Evolutionary conservation across 352 stramenopile species (phyloP).

Genomic region (Aphanomyces astaci): DNA sequence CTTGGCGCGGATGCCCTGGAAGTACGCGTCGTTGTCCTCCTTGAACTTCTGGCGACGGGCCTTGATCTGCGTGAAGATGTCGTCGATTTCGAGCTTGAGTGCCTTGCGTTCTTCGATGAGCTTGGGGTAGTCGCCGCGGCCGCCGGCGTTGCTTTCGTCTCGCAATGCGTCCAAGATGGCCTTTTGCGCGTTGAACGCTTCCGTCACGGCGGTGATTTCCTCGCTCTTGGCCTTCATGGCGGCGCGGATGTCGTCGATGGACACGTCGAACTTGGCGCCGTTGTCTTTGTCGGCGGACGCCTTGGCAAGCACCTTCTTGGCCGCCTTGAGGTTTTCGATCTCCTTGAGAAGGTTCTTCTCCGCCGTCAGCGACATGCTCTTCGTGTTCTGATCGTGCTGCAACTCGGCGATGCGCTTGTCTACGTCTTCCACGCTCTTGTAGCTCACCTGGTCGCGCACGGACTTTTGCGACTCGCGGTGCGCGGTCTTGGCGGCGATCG

Average conservation of each 20-base stretch:
- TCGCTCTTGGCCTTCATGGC: constrained; percentile 87
- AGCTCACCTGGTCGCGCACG: constrained; percentile 71
- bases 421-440: constrained; percentile 83
- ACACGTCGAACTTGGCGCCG: constrained; percentile 74
- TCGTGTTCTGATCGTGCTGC: constrained; percentile 89
- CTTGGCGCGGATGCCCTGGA: constrained; percentile 83
- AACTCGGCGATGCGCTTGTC: constrained; percentile 87
- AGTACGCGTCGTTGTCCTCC: constrained; percentile 91
- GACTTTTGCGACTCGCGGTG: constrained; percentile 61
- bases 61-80: constrained; percentile 83
- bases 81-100: constrained; percentile 89
- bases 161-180: constrained; percentile 83
- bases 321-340: constrained; percentile 86
- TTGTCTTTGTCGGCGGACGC: constrained; percentile 73
- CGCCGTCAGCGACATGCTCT: constrained; percentile 92
- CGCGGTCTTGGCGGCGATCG: constrained; percentile 75
- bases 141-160: constrained; percentile 84
- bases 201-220: constrained; percentile 90
- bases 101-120: constrained; percentile 82
- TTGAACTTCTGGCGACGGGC: constrained; percentile 84
- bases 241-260: constrained; percentile 64
- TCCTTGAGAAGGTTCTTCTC: constrained; percentile 98
- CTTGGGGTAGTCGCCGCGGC: constrained; percentile 74
- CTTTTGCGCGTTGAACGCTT: constrained; percentile 87
- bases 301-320: constrained; percentile 84